Conservation (phyloP, 345 rosid species). For the Microthlaspi erraticum region DNA sequence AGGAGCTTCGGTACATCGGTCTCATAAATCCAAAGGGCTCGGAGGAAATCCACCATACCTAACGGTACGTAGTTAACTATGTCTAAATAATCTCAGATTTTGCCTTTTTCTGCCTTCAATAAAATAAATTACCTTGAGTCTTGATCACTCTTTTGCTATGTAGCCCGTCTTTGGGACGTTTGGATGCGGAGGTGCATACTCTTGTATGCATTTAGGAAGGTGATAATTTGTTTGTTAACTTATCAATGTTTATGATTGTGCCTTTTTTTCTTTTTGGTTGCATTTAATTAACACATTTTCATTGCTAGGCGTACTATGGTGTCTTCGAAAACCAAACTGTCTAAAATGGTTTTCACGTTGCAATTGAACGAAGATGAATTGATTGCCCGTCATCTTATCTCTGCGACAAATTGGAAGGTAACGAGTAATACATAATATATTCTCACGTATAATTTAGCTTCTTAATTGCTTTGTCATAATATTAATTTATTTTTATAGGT, state of each 20-base stretch:
- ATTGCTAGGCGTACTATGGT: conserved; percentile 57
- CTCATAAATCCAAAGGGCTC: conserved; percentile 47
- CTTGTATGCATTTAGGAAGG: conserved; percentile 45
- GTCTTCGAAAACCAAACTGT: conserved; percentile 67
- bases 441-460: background rate
- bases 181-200: conserved; percentile 42
- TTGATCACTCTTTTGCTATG: conserved; percentile 18
- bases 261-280: background rate
- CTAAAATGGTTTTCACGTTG: conserved; percentile 60
- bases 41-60: conserved; percentile 77
- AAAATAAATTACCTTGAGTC: background rate
- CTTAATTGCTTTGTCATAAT: background rate
- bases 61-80: conserved; percentile 49
- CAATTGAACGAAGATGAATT: conserved; percentile 59
- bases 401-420: conserved; percentile 60
- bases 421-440: conserved; percentile 27
- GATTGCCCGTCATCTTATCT: conserved; percentile 41
- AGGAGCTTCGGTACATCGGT: conserved; percentile 71
- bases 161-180: conserved; percentile 47
- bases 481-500: conserved; percentile 45
- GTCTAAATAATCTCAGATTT: background rate
- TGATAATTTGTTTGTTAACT: background rate
- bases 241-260: background rate
- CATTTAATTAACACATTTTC: background rate
- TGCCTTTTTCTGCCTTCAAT: background rate